Evolutionary conservation across 2,329 filamentous ascomycete genomes (phyloP).

Genomic region (Colletotrichum agaves): DNA sequence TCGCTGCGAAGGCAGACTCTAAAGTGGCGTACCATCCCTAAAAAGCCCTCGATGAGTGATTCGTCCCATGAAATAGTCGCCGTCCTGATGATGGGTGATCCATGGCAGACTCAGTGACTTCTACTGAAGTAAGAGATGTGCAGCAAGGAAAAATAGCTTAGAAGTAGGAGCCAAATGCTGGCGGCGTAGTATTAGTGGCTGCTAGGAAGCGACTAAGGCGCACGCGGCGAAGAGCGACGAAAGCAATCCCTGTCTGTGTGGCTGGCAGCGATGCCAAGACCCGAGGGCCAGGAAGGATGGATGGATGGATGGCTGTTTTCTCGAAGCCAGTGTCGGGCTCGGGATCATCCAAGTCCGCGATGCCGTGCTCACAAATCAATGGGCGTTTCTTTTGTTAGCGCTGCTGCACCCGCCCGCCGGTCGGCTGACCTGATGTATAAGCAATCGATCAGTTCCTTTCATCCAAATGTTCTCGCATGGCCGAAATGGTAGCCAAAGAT

Average conservation of each 20-base stretch:
- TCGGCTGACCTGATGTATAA: constrained; percentile 31
- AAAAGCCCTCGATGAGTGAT: background rate
- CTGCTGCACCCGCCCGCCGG: constrained; percentile 10
- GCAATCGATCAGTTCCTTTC: constrained; percentile 8
- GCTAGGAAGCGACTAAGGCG: constrained; percentile 16
- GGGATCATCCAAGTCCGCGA: constrained; percentile 31
- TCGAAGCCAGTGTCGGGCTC: constrained; percentile 25
- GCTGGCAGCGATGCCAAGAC: constrained; percentile 26
- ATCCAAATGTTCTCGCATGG: background rate
- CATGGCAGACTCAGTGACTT: constrained; percentile 22
- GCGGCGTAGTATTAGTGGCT: constrained; percentile 15
- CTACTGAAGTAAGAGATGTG: constrained; percentile 6
- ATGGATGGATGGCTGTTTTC: background rate
- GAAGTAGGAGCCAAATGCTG: constrained; percentile 11
- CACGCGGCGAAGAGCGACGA: constrained; percentile 14
- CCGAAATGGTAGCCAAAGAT: too few relatives aligned
- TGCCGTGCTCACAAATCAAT: constrained; percentile 30
- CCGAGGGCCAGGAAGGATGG: background rate
- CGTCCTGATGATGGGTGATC: constrained; percentile 17
- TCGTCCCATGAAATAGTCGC: constrained; percentile 7
- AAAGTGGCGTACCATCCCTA: background rate
- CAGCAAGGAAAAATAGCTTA: constrained; percentile 8
- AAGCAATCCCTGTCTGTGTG: constrained; percentile 7
- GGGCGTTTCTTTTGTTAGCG: background rate
- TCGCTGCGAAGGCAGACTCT: constrained; percentile 4